phyloP scores from a whole-genome alignment of 352 stramenopile species.

The Phytophthora sojae region DNA sequence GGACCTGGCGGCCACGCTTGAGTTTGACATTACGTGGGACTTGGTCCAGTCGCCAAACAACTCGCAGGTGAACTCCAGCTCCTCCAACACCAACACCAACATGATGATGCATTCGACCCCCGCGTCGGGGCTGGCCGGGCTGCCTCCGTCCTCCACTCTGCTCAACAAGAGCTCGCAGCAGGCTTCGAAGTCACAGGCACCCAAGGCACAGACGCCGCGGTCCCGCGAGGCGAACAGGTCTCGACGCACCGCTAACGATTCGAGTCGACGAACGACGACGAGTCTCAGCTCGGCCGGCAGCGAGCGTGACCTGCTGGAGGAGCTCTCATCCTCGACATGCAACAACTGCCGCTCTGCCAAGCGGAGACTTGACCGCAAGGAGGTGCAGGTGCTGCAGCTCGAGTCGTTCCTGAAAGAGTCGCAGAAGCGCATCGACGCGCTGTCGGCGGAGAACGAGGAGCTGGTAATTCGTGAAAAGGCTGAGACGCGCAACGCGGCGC shows the following conservation, averaged over 20 bases:
- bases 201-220: constrained; percentile 28
- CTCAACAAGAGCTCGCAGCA: constrained; percentile 25
- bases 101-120: constrained; percentile 35
- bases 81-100: constrained; percentile 11
- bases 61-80: constrained; percentile 10
- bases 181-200: constrained; percentile 13
- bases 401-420: constrained; percentile 83
- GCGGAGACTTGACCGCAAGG: constrained; percentile 72
- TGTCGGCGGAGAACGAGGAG: constrained; percentile 73
- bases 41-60: constrained; percentile 35
- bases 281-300: constrained; percentile 71
- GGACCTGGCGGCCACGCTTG: constrained; percentile 72
- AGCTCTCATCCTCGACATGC: constrained; percentile 50
- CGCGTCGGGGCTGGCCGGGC: constrained; percentile 29
- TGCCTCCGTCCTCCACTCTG: constrained; percentile 55
- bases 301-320: constrained; percentile 55
- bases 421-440: constrained; percentile 76
- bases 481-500: constrained; percentile 65
- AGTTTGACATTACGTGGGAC: constrained; percentile 84
- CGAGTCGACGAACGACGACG: constrained; percentile 58
- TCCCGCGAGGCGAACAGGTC: constrained; percentile 27
- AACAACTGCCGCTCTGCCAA: constrained; percentile 61
- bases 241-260: constrained; percentile 32
- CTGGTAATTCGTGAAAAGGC: constrained; percentile 62
- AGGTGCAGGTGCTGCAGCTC: constrained; percentile 80